These are phyloP conservation scores for Globisporangium paroecandrum DNA, from an alignment of 352 stramenopile species.

Conservation along the genomic window DNA sequence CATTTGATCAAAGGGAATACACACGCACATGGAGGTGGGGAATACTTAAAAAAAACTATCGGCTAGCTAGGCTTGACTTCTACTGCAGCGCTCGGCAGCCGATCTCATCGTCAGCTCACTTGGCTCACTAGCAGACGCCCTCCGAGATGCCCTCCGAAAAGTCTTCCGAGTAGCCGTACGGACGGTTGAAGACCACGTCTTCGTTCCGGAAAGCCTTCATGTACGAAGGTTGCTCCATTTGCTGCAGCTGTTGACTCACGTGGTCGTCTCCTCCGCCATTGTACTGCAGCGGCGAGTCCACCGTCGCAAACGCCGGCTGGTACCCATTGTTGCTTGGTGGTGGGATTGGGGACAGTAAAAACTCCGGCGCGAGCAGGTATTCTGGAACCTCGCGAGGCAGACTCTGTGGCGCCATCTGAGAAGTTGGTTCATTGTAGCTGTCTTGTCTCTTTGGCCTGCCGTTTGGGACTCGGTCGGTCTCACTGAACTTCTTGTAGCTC, in stretches of 20 bases:
- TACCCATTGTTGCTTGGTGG: constrained; percentile 37
- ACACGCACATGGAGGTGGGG: constrained; percentile 1
- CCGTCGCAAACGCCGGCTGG: constrained; percentile 34
- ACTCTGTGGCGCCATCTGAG: constrained; percentile 15
- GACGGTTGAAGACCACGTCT: constrained; percentile 59
- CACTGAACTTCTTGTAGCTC: constrained; percentile 70
- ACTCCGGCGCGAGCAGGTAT: constrained; percentile 49
- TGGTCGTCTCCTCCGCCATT: constrained; percentile 31
- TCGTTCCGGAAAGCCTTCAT: constrained; percentile 68
- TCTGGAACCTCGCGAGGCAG: constrained; percentile 37
- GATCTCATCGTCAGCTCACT: neutral
- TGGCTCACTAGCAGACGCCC: constrained; percentile 57
- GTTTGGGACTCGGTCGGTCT: constrained; percentile 21
- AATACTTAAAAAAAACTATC: constrained; percentile 6
- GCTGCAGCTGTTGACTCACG: constrained; percentile 3
- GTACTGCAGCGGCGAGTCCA: constrained; percentile 42
- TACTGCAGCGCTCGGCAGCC: neutral
- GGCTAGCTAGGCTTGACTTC: neutral
- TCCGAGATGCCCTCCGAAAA: constrained; percentile 72
- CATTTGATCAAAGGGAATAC: constrained; percentile 10
- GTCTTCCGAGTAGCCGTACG: constrained; percentile 70
- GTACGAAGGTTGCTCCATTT: constrained; percentile 42
- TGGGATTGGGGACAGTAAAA: constrained; percentile 41
- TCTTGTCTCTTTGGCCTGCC: constrained; percentile 25
- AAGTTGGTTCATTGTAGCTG: constrained; percentile 8